phyloP scores from a whole-genome alignment of 73 alveolate species.

The Tetrahymena thermophila region DNA sequence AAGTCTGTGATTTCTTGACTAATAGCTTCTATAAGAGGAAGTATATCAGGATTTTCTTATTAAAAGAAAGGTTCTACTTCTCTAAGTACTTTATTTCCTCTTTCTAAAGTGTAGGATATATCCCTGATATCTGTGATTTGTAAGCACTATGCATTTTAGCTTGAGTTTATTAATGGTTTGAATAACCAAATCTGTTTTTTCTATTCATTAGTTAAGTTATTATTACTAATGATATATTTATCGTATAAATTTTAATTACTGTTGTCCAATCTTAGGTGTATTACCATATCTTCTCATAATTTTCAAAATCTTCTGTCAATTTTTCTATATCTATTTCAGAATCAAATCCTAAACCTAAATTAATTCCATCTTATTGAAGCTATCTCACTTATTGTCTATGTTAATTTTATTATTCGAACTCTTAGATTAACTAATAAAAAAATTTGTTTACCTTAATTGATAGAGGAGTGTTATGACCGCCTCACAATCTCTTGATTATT shows the following conservation, averaged over 20 bases:
- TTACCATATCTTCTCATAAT: neutral
- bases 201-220: neutral
- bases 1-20: neutral
- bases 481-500: neutral
- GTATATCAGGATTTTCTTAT: neutral
- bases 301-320: neutral
- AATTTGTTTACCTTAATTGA: neutral
- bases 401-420: neutral
- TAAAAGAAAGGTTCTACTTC: neutral
- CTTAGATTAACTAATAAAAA: neutral
- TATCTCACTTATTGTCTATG: neutral
- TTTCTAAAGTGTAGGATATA: neutral
- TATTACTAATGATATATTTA: neutral
- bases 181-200: neutral
- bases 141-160: neutral
- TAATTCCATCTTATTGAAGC: neutral
- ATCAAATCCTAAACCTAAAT: neutral
- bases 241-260: neutral
- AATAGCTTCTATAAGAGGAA: neutral
- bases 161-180: neutral
- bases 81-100: neutral
- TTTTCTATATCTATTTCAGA: neutral
- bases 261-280: neutral
- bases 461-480: neutral
- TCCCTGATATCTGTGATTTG: neutral